Conservation (phyloP, 2,329 filamentous ascomycete species). For the Pseudopyricularia javanii region DNA sequence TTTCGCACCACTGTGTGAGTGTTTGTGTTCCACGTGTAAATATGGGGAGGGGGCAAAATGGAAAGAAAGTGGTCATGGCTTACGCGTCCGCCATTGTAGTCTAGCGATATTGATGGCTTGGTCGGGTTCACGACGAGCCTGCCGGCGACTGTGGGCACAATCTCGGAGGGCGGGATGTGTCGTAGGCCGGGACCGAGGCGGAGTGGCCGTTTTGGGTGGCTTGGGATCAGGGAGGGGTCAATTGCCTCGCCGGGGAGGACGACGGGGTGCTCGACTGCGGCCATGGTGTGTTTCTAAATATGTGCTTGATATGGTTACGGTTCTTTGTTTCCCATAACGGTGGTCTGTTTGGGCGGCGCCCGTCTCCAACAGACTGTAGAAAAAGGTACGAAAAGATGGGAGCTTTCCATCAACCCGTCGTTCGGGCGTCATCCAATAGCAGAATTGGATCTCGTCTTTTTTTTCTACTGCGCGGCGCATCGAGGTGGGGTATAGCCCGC, state of each 20-base stretch:
- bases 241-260: constrained; percentile 76
- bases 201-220: constrained; percentile 55
- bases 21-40: not conserved
- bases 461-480: not conserved
- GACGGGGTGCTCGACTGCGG: constrained; percentile 25
- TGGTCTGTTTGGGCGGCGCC: not conserved
- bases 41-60: too few species aligned
- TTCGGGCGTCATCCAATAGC: not conserved
- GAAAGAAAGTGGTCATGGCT: constrained; percentile 20
- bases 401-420: not conserved
- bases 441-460: not conserved
- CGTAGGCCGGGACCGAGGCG: constrained; percentile 76
- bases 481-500: not conserved
- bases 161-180: constrained; percentile 64
- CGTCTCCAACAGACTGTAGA: not conserved
- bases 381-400: not conserved
- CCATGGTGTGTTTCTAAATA: too few species aligned
- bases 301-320: too few species aligned
- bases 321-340: not conserved
- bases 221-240: constrained; percentile 52
- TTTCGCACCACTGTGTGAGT: constrained; percentile 10
- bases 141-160: constrained; percentile 56
- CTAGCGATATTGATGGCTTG: constrained; percentile 71
- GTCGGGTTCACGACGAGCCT: constrained; percentile 53
- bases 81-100: constrained; percentile 59